phyloP scores from a whole-genome alignment of 2,329 filamentous ascomycete species.

The Scedosporium minutisporum region DNA sequence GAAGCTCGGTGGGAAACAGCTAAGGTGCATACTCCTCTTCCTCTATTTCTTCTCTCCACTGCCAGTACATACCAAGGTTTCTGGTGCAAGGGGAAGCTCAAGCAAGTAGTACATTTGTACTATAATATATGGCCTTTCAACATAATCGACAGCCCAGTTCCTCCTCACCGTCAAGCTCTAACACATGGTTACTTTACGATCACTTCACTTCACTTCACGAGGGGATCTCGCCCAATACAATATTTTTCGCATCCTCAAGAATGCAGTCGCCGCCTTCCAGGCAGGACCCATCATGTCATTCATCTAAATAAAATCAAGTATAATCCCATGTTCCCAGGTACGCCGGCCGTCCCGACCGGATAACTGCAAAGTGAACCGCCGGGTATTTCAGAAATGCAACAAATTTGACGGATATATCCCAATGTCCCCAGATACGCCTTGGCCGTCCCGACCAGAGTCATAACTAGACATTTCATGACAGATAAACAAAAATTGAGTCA shows the following conservation, averaged over 20 bases:
- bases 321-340: constrained; percentile 3
- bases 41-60: too few relatives aligned
- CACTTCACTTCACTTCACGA: too few relatives aligned
- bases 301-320: neutral
- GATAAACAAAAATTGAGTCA: neutral
- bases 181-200: too few relatives aligned
- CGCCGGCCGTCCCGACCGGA: neutral
- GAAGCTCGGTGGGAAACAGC: too few relatives aligned
- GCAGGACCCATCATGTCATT: neutral
- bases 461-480: constrained; percentile 1
- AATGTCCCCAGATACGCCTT: constrained; percentile 2
- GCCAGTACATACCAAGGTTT: too few relatives aligned
- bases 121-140: too few relatives aligned
- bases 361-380: neutral
- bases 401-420: neutral
- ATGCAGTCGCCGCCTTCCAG: neutral
- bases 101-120: too few relatives aligned
- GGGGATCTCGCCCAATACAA: too few relatives aligned
- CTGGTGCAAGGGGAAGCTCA: neutral
- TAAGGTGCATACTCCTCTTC: too few relatives aligned
- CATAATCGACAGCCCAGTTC: too few relatives aligned
- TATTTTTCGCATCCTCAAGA: neutral
- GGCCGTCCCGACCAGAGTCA: constrained; percentile 2
- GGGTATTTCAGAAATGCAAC: constrained; percentile 1
- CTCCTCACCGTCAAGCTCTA: too few relatives aligned